phyloP scores from a whole-genome alignment of 345 rosid genomes.

The Geranium brycei region DNA sequence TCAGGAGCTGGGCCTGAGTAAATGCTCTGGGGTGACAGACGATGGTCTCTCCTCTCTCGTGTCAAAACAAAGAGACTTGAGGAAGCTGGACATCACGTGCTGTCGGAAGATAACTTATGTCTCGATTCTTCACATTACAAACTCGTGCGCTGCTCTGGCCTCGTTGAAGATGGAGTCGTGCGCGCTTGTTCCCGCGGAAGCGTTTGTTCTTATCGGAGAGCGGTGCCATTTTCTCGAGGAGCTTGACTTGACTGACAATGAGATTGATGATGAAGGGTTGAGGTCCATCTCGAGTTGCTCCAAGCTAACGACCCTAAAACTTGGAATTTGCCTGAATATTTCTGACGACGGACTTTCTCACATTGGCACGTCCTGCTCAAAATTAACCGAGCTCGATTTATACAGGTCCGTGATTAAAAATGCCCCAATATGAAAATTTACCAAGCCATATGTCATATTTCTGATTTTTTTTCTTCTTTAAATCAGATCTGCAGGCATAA shows the following conservation, averaged over 20 bases:
- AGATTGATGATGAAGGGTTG: constrained; percentile 61
- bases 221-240: constrained; percentile 47
- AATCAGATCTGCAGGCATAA: constrained; percentile 9
- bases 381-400: constrained; percentile 53
- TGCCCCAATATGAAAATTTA: too few relatives aligned
- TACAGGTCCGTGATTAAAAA: constrained; percentile 30
- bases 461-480: too few relatives aligned
- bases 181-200: constrained; percentile 40
- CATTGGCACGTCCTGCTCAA: constrained; percentile 37
- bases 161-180: constrained; percentile 63
- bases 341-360: constrained; percentile 40
- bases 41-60: constrained; percentile 45
- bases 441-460: neutral
- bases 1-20: constrained; percentile 51
- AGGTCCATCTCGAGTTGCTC: constrained; percentile 46
- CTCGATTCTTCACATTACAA: constrained; percentile 34
- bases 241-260: constrained; percentile 64
- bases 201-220: constrained; percentile 47
- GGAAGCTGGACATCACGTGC: constrained; percentile 54
- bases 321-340: constrained; percentile 56
- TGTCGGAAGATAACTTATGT: constrained; percentile 52
- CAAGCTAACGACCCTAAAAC: constrained; percentile 35
- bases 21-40: constrained; percentile 54
- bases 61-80: constrained; percentile 35
- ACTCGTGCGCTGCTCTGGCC: constrained; percentile 32